Evolutionary conservation across 345 rosid genomes (phyloP).

Genomic region (Populus deltoides): DNA sequence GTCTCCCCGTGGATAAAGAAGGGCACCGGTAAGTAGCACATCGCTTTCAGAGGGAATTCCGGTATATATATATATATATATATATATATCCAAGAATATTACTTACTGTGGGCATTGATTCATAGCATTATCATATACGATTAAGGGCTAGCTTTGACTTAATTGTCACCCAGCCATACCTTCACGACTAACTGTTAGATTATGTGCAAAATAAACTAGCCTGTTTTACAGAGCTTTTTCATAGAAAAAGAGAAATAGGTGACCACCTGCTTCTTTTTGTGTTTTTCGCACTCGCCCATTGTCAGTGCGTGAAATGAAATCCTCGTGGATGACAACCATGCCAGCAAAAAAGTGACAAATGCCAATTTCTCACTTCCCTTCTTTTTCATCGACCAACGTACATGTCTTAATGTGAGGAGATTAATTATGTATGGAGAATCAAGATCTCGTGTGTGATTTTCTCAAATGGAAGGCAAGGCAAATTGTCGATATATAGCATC

Average conservation of each 20-base stretch:
- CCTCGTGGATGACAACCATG: not conserved
- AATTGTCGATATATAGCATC: not conserved
- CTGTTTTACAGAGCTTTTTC: too few relatives aligned
- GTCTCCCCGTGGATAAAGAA: constrained; percentile 88
- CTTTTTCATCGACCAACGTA: not conserved
- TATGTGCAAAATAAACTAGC: too few relatives aligned
- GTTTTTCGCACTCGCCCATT: not conserved
- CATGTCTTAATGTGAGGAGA: not conserved
- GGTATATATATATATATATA: too few relatives aligned
- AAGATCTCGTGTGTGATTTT: not conserved
- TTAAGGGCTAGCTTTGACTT: not conserved
- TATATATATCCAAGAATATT: not conserved
- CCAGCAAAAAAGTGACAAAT: not conserved
- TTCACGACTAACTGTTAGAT: not conserved
- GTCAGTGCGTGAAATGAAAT: constrained; percentile 9
- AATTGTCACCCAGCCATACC: not conserved
- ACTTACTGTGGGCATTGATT: not conserved
- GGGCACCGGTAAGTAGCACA: constrained; percentile 48
- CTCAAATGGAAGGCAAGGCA: not conserved
- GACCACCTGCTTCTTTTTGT: not conserved
- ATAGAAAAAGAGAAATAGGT: not conserved
- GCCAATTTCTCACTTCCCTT: not conserved
- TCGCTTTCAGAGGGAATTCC: not conserved
- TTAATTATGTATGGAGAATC: not conserved
- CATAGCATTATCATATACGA: not conserved